Percentiles rank a stretch among this genome's conserved stretches.
Conservation (phyloP, 2,329 filamentous ascomycete species). For the Epicoccum nigrum region DNA sequence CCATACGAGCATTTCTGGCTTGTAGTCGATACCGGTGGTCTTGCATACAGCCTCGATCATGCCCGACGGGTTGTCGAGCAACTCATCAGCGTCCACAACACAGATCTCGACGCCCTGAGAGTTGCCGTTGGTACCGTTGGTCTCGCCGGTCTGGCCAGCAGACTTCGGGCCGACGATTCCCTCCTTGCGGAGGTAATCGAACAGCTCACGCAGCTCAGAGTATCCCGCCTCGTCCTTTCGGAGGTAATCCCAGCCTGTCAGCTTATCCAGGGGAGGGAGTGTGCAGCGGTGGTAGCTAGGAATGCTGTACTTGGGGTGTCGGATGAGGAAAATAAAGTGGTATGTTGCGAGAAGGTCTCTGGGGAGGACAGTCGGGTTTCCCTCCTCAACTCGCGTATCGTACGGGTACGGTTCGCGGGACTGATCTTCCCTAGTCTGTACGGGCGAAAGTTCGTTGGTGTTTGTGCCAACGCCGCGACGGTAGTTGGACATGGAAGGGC, state of each 20-base stretch:
- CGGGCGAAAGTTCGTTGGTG: constrained; percentile 41
- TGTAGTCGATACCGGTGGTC: constrained; percentile 78
- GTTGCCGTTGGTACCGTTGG: constrained; percentile 44
- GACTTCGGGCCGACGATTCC: constrained; percentile 73
- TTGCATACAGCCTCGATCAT: constrained; percentile 82
- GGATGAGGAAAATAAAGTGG: constrained; percentile 96
- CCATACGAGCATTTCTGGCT: constrained; percentile 82
- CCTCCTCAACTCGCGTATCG: constrained; percentile 63
- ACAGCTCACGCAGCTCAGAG: constrained; percentile 80
- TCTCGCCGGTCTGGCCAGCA: constrained; percentile 53
- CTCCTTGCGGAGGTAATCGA: constrained; percentile 78
- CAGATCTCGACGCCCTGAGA: constrained; percentile 68
- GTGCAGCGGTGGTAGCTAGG: constrained; percentile 96
- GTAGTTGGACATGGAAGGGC: constrained; percentile 72
- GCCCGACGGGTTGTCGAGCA: constrained; percentile 81
- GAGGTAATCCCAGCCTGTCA: constrained; percentile 87
- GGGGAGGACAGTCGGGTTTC: constrained; percentile 87
- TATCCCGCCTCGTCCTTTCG: constrained; percentile 90
- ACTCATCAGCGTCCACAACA: constrained; percentile 90
- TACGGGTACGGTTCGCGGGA: constrained; percentile 62
- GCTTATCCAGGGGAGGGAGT: constrained; percentile 78
- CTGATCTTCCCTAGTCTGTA: constrained; percentile 35
- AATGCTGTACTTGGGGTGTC: constrained; percentile 88
- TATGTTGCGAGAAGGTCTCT: constrained; percentile 75
- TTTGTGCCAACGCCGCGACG: constrained; percentile 67